These are phyloP conservation scores for Tilletia horrida DNA, from an alignment of 1,284 basidiomycete species.

Conservation along the genomic window DNA sequence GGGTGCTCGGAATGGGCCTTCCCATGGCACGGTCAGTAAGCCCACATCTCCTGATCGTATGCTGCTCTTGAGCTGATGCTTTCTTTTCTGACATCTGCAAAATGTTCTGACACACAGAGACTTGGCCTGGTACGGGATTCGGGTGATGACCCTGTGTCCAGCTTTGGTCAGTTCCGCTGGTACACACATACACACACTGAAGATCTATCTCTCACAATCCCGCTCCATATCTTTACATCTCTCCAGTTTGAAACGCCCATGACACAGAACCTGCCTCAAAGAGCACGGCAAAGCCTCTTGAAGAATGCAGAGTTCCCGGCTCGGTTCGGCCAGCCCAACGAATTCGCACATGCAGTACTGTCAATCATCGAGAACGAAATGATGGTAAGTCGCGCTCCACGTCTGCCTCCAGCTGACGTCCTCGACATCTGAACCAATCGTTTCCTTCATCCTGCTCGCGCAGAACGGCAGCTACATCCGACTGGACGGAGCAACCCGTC, in stretches of 20 bases:
- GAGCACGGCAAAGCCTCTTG: constrained; percentile 20
- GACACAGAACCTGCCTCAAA: constrained; percentile 45
- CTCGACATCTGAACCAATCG: not conserved
- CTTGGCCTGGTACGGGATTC: constrained; percentile 52
- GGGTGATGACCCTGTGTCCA: constrained; percentile 32
- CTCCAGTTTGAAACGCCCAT: constrained; percentile 54
- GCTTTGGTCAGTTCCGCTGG: constrained; percentile 6
- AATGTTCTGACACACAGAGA: constrained; percentile 31
- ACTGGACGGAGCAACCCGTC: constrained; percentile 48
- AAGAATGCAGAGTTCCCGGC: constrained; percentile 30
- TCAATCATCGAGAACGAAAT: constrained; percentile 49
- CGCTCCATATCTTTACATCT: not conserved
- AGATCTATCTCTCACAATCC: not conserved
- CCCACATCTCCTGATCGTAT: not conserved
- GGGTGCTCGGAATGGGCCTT: constrained; percentile 48
- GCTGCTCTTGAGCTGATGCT: not conserved
- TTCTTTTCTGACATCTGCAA: not conserved
- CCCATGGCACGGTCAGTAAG: constrained; percentile 51
- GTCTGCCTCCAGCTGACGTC: not conserved
- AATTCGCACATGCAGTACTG: constrained; percentile 50
- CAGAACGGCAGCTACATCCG: constrained; percentile 45
- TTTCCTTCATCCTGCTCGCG: constrained; percentile 6
- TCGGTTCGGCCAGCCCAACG: constrained; percentile 27
- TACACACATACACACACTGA: too few relatives aligned
- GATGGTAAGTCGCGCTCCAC: constrained; percentile 34